Conservation (phyloP, 768 basidiomycete species). For the Basidioascus undulatus region DNA sequence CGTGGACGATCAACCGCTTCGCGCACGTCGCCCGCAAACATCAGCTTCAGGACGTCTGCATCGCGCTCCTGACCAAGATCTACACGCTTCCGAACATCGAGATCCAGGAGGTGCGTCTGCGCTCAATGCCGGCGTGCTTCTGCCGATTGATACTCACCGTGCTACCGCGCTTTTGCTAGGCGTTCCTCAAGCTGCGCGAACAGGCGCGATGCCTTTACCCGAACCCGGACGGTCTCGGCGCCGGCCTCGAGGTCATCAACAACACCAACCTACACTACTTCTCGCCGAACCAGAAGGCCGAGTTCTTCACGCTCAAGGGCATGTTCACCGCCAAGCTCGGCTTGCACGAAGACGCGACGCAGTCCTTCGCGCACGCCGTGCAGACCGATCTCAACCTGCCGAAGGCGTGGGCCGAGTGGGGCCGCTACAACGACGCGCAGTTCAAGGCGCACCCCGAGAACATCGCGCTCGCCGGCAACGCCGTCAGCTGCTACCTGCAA, state of each 20-base stretch:
- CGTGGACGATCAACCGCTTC: slow-evolving; percentile 99
- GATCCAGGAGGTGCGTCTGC: slow-evolving; percentile 95
- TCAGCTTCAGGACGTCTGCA: slow-evolving; percentile 84
- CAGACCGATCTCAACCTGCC: slow-evolving; percentile 85
- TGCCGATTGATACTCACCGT: no score
- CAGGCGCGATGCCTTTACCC: slow-evolving; percentile 97
- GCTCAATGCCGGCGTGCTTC: no score
- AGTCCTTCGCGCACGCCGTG: slow-evolving; percentile 80
- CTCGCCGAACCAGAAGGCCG: slow-evolving; percentile 76
- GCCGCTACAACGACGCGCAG: slow-evolving; percentile 70
- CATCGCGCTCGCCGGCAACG: slow-evolving; percentile 46
- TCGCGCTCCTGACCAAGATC: slow-evolving; percentile 80
- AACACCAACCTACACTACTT: slow-evolving; percentile 99
- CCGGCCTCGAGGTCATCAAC: slow-evolving; percentile 94
- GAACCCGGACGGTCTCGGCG: slow-evolving; percentile 72
- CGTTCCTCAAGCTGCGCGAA: slow-evolving; percentile 92
- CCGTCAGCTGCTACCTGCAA: slow-evolving; percentile 92
- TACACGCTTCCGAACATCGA: slow-evolving; percentile 98
- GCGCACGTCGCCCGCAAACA: slow-evolving; percentile 97
- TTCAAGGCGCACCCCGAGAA: slow-evolving; percentile 57
- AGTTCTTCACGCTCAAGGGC: slow-evolving; percentile 93
- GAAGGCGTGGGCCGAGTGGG: slow-evolving; percentile 98
- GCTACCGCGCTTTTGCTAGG: no score
- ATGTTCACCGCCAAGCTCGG: slow-evolving; percentile 86
- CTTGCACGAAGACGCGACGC: slow-evolving; percentile 58